Evolutionary conservation across 1,284 basidiomycete species (phyloP).

Genomic region (Cystobasidiaceae sp.): DNA sequence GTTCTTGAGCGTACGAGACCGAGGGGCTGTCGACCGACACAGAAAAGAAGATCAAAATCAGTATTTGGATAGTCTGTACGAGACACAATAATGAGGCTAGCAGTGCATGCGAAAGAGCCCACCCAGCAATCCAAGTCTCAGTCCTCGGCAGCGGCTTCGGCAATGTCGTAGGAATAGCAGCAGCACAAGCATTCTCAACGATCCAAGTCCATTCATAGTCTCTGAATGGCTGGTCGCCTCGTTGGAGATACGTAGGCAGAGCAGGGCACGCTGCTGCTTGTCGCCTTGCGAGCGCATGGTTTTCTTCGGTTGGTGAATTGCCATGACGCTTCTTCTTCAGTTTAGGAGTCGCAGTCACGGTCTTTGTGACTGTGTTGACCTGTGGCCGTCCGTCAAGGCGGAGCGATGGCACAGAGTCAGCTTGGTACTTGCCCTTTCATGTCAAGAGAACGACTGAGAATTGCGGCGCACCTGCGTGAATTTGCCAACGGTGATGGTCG

Average conservation of each 20-base stretch:
- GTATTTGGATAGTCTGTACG: neutral
- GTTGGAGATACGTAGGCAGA: neutral
- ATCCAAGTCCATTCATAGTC: constrained; percentile 14
- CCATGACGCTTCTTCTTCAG: neutral
- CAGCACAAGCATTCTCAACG: constrained; percentile 18
- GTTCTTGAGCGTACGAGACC: neutral
- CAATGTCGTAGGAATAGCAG: constrained; percentile 5
- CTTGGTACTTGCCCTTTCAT: neutral
- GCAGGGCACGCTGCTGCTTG: constrained; percentile 13
- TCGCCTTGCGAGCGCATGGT: constrained; percentile 6
- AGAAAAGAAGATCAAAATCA: neutral
- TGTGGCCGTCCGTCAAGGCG: neutral
- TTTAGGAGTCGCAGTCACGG: constrained; percentile 1
- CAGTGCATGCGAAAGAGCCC: neutral
- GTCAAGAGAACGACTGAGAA: too few species aligned
- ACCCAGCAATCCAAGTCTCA: constrained; percentile 1
- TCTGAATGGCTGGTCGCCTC: neutral
- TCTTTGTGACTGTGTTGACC: constrained; percentile 12
- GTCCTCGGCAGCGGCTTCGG: neutral
- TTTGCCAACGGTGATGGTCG: constrained; percentile 4
- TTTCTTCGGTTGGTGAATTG: neutral
- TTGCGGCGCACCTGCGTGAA: constrained; percentile 2
- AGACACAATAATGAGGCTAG: neutral
- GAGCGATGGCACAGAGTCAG: too few species aligned
- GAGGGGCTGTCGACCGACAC: neutral